These are phyloP conservation scores for Rhizophora mangle DNA, from an alignment of 345 rosid genomes.

Conservation along the genomic window DNA sequence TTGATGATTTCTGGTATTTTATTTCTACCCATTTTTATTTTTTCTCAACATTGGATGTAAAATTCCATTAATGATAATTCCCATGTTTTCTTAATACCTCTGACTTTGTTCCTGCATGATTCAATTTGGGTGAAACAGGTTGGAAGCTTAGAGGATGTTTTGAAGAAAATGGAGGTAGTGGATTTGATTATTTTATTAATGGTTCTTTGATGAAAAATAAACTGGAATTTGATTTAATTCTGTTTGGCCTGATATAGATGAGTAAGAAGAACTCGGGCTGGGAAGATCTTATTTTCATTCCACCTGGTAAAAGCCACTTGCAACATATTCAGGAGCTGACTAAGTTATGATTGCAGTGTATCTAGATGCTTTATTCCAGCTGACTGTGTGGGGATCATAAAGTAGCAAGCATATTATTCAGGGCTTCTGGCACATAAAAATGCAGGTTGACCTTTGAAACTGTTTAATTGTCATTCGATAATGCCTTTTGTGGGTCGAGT, in stretches of 20 bases:
- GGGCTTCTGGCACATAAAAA: constrained; percentile 1
- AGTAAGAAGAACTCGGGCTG: constrained; percentile 90
- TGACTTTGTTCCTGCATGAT: constrained; percentile 2
- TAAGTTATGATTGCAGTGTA: constrained; percentile 27
- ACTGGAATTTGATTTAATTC: constrained; percentile 10
- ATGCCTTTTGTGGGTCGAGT: neutral
- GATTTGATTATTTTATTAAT: neutral
- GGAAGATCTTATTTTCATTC: constrained; percentile 91
- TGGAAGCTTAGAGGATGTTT: constrained; percentile 87
- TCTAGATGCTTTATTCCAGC: constrained; percentile 9
- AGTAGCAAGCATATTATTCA: constrained; percentile 8
- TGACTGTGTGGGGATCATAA: constrained; percentile 8
- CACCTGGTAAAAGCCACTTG: constrained; percentile 86
- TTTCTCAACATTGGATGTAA: too few relatives aligned
- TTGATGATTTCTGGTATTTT: too few relatives aligned
- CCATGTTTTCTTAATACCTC: too few relatives aligned
- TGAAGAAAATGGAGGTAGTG: constrained; percentile 91
- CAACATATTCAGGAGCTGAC: constrained; percentile 78
- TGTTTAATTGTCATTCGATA: constrained; percentile 3
- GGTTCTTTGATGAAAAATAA: neutral
- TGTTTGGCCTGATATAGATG: constrained; percentile 38
- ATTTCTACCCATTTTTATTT: too few relatives aligned
- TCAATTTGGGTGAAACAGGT: constrained; percentile 50
- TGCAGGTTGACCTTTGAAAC: constrained; percentile 16
- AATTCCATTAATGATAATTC: too few relatives aligned